These are phyloP conservation scores for Diaporthe amygdali DNA, from an alignment of 2,329 filamentous ascomycete species.

Conservation along the genomic window DNA sequence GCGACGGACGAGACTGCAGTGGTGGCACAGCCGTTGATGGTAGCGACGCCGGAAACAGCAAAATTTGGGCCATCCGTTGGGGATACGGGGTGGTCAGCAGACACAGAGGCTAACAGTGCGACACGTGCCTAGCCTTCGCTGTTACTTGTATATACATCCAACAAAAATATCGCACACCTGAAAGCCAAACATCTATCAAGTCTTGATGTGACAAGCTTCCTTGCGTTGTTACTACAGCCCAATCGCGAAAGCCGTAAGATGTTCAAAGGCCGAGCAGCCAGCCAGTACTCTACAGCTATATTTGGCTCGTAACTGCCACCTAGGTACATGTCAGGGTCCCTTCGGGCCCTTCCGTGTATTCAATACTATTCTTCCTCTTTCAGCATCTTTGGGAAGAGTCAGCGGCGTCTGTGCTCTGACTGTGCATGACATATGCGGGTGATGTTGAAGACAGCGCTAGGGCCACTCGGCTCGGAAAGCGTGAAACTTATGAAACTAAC, in stretches of 20 bases:
- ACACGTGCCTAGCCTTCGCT: background rate
- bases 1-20: background rate
- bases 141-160: background rate
- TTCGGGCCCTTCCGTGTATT: too few species aligned
- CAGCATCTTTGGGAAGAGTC: background rate
- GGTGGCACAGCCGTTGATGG: background rate
- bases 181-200: background rate
- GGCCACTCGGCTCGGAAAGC: background rate
- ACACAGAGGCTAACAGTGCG: background rate
- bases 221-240: background rate
- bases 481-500: background rate
- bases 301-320: too few species aligned
- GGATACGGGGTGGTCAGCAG: background rate
- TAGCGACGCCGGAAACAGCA: background rate
- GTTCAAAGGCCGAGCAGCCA: background rate
- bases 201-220: background rate
- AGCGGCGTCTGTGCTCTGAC: background rate
- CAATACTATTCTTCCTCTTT: too few species aligned
- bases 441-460: background rate
- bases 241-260: background rate
- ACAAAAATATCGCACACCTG: background rate
- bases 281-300: background rate
- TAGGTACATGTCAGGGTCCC: background rate
- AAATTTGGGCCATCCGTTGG: background rate
- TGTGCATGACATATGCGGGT: background rate